These are phyloP conservation scores for Pseudovirgaria hyperparasitica DNA, from an alignment of 2,329 filamentous ascomycete genomes.

Conservation along the genomic window DNA sequence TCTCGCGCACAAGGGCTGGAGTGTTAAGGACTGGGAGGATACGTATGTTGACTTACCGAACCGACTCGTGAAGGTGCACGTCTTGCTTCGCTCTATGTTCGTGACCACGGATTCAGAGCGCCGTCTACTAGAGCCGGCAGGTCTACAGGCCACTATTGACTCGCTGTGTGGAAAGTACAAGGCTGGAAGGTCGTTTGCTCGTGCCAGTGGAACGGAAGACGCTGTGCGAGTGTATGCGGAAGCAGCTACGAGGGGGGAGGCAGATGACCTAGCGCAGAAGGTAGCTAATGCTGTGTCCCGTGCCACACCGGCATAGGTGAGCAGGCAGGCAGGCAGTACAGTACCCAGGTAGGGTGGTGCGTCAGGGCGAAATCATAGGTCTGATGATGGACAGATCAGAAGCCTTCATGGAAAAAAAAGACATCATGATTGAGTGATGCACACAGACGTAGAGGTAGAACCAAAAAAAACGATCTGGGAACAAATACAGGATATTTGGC, in stretches of 20 bases:
- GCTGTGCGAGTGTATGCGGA: conserved; percentile 93
- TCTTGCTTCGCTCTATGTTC: conserved; percentile 78
- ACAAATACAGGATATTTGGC: too few relatives aligned
- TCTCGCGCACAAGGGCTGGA: conserved; percentile 89
- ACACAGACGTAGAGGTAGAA: too few relatives aligned
- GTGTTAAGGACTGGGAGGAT: conserved; percentile 76
- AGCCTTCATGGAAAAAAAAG: too few relatives aligned
- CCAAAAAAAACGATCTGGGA: too few relatives aligned
- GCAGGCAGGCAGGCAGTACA: too few relatives aligned
- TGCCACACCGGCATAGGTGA: too few relatives aligned
- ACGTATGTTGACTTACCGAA: conserved; percentile 94
- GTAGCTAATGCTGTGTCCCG: too few relatives aligned
- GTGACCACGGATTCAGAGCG: conserved; percentile 87
- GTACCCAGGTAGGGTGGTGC: too few relatives aligned
- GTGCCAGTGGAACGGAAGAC: conserved; percentile 91
- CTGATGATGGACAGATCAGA: too few relatives aligned
- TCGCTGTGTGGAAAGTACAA: conserved; percentile 80
- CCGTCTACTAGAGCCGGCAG: conserved; percentile 64
- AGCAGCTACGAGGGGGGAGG: conserved; percentile 76
- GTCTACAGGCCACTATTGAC: conserved; percentile 78
- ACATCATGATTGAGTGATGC: too few relatives aligned
- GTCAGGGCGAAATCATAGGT: too few relatives aligned
- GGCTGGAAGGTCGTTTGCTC: conserved; percentile 77
- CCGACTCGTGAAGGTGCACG: conserved; percentile 84
- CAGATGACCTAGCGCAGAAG: conserved; percentile 77